Percentiles rank a stretch among this genome's conserved stretches.
These are phyloP conservation scores for Saccharomycopsis malanga DNA, from an alignment of 805 yeast genomes.

Conservation along the genomic window DNA sequence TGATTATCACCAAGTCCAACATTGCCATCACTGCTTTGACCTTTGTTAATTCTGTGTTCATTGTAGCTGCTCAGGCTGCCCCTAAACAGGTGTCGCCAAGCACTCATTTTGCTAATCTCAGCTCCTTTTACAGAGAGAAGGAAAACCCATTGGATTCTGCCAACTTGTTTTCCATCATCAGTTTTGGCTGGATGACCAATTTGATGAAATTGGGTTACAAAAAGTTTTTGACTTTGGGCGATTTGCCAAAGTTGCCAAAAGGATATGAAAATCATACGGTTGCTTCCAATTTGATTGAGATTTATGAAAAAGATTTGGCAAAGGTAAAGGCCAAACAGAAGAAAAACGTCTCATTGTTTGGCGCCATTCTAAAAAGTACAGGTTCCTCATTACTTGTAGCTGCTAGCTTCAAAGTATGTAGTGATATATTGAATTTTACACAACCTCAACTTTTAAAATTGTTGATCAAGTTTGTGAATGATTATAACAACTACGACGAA, in stretches of 20 bases:
- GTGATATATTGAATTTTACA: conserved; percentile 73
- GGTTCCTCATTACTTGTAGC: conserved; percentile 54
- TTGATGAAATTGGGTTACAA: conserved; percentile 73
- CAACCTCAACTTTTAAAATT: conserved; percentile 77
- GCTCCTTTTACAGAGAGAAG: conserved; percentile 27
- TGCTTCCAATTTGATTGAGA: conserved; percentile 40
- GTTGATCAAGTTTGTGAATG: conserved; percentile 58
- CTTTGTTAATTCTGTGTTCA: conserved; percentile 28
- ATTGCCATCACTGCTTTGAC: conserved; percentile 31
- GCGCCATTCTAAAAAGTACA: conserved; percentile 63
- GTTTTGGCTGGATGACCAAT: conserved; percentile 88
- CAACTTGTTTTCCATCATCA: conserved; percentile 65
- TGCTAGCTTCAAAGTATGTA: conserved; percentile 40
- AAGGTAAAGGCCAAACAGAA: conserved; percentile 26
- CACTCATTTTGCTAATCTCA: conserved; percentile 37
- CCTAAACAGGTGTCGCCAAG: conserved; percentile 31
- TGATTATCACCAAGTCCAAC: conserved; percentile 21
- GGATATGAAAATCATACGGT: conserved; percentile 51
- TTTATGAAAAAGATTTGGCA: conserved; percentile 53
- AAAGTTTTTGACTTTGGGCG: conserved; percentile 46
- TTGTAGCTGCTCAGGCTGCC: conserved; percentile 32
- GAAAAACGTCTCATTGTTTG: conserved; percentile 42
- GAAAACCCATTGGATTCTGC: conserved; percentile 46
- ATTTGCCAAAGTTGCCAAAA: conserved; percentile 74
- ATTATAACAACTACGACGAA: conserved; percentile 33